A percentile compares a stretch with the other conserved stretches of the same genome.
These are phyloP conservation scores for Auriculariales sp. DNA, from an alignment of 768 basidiomycete species.

Conservation along the genomic window DNA sequence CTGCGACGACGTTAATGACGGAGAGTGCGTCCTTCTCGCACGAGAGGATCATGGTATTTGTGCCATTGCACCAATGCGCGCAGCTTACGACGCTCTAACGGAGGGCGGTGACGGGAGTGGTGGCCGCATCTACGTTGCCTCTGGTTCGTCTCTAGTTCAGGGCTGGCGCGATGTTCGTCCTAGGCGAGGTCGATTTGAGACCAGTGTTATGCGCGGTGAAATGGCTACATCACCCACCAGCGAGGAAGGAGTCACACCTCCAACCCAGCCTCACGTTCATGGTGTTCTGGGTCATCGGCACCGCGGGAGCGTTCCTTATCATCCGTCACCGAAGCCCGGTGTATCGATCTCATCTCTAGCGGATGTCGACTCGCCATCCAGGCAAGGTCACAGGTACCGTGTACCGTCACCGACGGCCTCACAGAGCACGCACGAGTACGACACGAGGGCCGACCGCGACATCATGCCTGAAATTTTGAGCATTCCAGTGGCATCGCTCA, in stretches of 20 bases:
- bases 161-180: not conserved
- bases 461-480: conserved; percentile 2
- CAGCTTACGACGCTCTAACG: not conserved
- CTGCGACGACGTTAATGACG: conserved; percentile 68
- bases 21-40: conserved; percentile 76
- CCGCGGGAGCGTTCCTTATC: too few species aligned
- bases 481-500: conserved; percentile 16
- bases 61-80: not conserved
- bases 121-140: not conserved
- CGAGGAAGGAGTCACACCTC: not conserved
- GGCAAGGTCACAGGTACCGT: not conserved
- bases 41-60: not conserved
- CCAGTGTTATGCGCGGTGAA: not conserved
- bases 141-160: not conserved
- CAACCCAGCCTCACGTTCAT: not conserved
- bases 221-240: not conserved
- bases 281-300: not conserved
- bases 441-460: not conserved
- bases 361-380: not conserved
- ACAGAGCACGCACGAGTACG: not conserved
- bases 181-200: not conserved
- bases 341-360: too few species aligned
- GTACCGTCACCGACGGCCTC: not conserved
- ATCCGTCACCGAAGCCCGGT: too few species aligned
- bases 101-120: not conserved